These are phyloP conservation scores for Neocucurbitaria cava DNA, from an alignment of 2,329 filamentous ascomycete species.

Conservation along the genomic window DNA sequence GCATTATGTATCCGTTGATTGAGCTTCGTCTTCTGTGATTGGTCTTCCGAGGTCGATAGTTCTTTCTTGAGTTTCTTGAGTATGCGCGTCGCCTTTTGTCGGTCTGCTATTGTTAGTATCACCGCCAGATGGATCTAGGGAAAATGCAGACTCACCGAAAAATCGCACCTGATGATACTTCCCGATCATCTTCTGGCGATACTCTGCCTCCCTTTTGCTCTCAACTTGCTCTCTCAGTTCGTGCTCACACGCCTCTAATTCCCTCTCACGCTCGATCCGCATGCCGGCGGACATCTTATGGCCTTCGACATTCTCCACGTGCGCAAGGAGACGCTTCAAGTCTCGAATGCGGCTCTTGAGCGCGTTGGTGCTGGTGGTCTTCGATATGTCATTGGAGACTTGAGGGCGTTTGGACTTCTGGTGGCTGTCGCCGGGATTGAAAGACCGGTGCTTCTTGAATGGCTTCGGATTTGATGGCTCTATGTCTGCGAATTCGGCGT, in stretches of 20 bases:
- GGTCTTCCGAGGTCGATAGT: slow-evolving; percentile 58
- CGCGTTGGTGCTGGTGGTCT: slow-evolving; percentile 57
- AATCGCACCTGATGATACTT: slow-evolving; percentile 87
- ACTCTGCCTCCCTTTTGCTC: slow-evolving; percentile 63
- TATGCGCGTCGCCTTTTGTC: slow-evolving; percentile 73
- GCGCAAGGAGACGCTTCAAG: slow-evolving; percentile 70
- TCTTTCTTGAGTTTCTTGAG: slow-evolving; percentile 70
- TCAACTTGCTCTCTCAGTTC: slow-evolving; percentile 60
- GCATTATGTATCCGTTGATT: slow-evolving; percentile 68
- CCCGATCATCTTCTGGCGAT: slow-evolving; percentile 73
- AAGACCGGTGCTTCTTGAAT: slow-evolving; percentile 35
- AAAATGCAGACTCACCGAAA: slow-evolving; percentile 66
- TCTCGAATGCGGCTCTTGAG: slow-evolving; percentile 76
- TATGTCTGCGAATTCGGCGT: slow-evolving; percentile 25
- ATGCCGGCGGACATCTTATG: slow-evolving; percentile 69
- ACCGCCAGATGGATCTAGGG: slow-evolving; percentile 2
- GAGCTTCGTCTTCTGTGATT: slow-evolving; percentile 60
- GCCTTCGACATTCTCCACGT: slow-evolving; percentile 57
- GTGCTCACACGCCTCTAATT: slow-evolving; percentile 70
- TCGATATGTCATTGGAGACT: slow-evolving; percentile 29
- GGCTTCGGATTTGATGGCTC: slow-evolving; percentile 14
- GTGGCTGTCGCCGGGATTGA: slow-evolving; percentile 23
- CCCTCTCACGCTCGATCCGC: slow-evolving; percentile 73
- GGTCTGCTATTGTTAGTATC: slow-evolving; percentile 57
- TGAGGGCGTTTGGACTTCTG: slow-evolving; percentile 23